Percentiles rank a stretch among this genome's conserved stretches.
Evolutionary conservation across 2,329 filamentous ascomycete genomes (phyloP).

Genomic region (Trichoderma atrobrunneum): DNA sequence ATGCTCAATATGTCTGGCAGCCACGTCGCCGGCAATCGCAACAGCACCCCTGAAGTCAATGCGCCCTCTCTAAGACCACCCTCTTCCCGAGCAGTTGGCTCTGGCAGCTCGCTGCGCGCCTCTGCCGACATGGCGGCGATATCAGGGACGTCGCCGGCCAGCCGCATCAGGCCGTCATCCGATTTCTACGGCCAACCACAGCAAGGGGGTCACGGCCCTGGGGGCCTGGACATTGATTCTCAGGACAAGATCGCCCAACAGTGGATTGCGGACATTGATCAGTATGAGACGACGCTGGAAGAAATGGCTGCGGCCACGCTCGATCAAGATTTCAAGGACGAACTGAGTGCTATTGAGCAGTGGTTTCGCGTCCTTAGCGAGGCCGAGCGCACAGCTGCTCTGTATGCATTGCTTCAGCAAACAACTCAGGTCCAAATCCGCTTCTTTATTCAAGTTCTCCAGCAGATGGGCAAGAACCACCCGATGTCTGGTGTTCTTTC

Average conservation of each 20-base stretch:
- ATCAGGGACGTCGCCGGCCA: slow-evolving; percentile 61
- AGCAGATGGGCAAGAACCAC: slow-evolving; percentile 98
- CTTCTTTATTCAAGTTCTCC: slow-evolving; percentile 97
- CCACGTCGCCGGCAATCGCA: slow-evolving; percentile 77
- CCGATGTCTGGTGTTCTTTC: slow-evolving; percentile 95
- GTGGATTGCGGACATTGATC: slow-evolving; percentile 98
- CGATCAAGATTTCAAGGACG: slow-evolving; percentile 99
- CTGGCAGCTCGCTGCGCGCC: slow-evolving; percentile 82
- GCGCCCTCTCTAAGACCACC: slow-evolving; percentile 82
- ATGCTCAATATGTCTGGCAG: slow-evolving; percentile 66
- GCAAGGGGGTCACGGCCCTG: slow-evolving; percentile 63
- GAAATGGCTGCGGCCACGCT: slow-evolving; percentile 99
- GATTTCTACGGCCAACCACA: slow-evolving; percentile 86
- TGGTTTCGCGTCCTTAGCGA: slow-evolving; percentile 98
- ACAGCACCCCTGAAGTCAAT: slow-evolving; percentile 92
- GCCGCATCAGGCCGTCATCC: slow-evolving; percentile 87
- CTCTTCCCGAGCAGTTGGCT: slow-evolving; percentile 70
- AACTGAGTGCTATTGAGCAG: slow-evolving; percentile 97
- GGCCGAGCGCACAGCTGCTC: slow-evolving; percentile 88
- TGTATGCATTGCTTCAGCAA: slow-evolving; percentile 95
- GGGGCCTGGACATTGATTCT: slow-evolving; percentile 69
- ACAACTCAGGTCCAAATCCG: slow-evolving; percentile 98
- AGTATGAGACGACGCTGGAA: slow-evolving; percentile 97
- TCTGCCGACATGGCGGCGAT: slow-evolving; percentile 95
- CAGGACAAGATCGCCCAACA: slow-evolving; percentile 94